Evolutionary conservation across 2,329 filamentous ascomycete genomes (phyloP), one percentile per base, ranked within the genome.

Genomic region (Neopestalotiopsis sp.): DNA sequence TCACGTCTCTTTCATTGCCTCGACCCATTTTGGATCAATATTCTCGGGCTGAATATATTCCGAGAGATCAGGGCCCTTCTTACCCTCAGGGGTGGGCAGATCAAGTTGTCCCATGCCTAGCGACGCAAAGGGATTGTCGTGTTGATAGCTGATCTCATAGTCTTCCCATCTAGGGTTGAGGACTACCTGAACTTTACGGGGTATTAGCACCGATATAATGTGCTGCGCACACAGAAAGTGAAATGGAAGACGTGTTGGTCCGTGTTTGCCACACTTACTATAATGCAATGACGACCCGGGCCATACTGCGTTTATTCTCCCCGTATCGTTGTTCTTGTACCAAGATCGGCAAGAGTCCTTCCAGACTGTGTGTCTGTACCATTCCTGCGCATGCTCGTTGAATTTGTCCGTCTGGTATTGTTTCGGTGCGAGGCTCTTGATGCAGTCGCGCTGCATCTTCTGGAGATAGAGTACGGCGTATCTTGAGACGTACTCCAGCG

Each of bases 361-460:
- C 24, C 30, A 59, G 12, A 59, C 57, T 4, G 57, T 59, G 13
- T 59, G 24, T 7, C 30, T 59, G 57, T 30, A 30, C 57, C 57
- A 59, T 17, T 59, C 57, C 57, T 59, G 57, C 9, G 17, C 57
- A 59, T 59, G 57, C 57, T 59, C 20, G 17, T 59, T 59, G 57
- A 59, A 59, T 7, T 30, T n/a, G 57, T 34, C 57, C 4, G 57
- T 59, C 6, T 30, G 2, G 13, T 59, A n/a, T n/a, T 59, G 57
- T 12, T n/a, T 30, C 17, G 57, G 57, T 17, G 2, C 17, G 5
- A 30, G 30, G 30, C 57, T 59, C 57, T 34, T 30, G 24, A 59
- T 30, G 28, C 30, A 30, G 24, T 59, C 57, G 12, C 30, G 24
- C 57, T 34, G 57, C 57, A 59, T 59, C 57, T 59, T 59, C 28